These are phyloP conservation scores for Mucor circinelloides DNA, from an alignment of 371 early-diverging fungal genomes.

Conservation along the genomic window DNA sequence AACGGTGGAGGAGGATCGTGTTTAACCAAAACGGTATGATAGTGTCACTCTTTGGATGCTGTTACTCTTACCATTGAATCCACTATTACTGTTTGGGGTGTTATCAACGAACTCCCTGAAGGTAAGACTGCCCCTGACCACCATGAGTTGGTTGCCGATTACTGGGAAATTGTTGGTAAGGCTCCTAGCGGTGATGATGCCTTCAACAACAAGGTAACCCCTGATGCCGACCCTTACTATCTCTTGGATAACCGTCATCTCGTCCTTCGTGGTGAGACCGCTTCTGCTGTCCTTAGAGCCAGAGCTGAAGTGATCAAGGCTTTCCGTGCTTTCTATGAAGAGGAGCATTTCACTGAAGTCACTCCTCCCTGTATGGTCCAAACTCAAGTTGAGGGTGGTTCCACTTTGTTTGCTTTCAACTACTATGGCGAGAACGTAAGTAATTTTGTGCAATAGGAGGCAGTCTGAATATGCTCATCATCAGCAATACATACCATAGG, in stretches of 20 bases:
- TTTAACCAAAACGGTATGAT: not conserved
- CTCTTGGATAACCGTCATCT: slow-evolving; percentile 96
- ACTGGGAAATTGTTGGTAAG: slow-evolving; percentile 93
- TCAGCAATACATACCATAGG: slow-evolving; percentile 41
- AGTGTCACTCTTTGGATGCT: slow-evolving; percentile 96
- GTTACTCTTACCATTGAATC: slow-evolving; percentile 92
- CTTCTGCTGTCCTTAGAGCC: slow-evolving; percentile 90
- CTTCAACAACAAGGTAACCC: slow-evolving; percentile 86
- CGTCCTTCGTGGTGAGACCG: slow-evolving; percentile 93
- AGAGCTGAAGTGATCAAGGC: slow-evolving; percentile 88
- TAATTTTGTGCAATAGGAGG: not conserved
- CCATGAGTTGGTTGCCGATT: slow-evolving; percentile 95
- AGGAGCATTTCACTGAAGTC: slow-evolving; percentile 87
- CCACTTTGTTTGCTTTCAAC: slow-evolving; percentile 95
- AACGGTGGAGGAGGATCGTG: not conserved
- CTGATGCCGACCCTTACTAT: slow-evolving; percentile 89
- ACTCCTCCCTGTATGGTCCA: slow-evolving; percentile 99
- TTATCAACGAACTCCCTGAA: slow-evolving; percentile 85
- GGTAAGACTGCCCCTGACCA: slow-evolving; percentile 96
- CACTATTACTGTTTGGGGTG: slow-evolving; percentile 88
- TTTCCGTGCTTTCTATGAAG: slow-evolving; percentile 95
- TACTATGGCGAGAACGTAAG: slow-evolving; percentile 93
- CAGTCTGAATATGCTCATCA: too few relatives aligned
- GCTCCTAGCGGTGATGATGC: slow-evolving; percentile 97
- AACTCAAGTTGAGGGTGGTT: slow-evolving; percentile 99